Percentiles rank a stretch among this genome's conserved stretches.
These are phyloP conservation scores for Omphalotus guepiniiformis DNA, from an alignment of 768 basidiomycete species.

Conservation along the genomic window DNA sequence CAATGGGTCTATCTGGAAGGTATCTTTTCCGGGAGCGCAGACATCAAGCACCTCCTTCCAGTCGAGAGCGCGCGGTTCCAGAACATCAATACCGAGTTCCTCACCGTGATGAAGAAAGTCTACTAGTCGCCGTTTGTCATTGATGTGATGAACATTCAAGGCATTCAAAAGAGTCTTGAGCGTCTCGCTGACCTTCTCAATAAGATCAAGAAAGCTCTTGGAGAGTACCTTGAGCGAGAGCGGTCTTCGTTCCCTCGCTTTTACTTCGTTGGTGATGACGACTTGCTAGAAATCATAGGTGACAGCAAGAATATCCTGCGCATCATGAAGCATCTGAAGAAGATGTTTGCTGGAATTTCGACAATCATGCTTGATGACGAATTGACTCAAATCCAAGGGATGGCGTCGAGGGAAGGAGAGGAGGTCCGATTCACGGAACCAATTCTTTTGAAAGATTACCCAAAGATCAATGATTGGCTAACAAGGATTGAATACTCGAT, in stretches of 20 bases:
- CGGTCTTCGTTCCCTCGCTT: conserved; percentile 98
- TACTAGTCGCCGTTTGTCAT: conserved; percentile 98
- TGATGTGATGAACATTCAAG: conserved; percentile 94
- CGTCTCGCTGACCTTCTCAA: conserved; percentile 92
- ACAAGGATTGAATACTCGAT: conserved; percentile 90
- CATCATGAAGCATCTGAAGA: conserved; percentile 99
- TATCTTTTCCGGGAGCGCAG: conserved; percentile 98
- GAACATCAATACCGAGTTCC: conserved; percentile 97
- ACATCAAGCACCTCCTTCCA: conserved; percentile 98
- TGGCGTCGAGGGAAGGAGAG: conserved; percentile 95
- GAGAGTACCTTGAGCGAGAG: conserved; percentile 97
- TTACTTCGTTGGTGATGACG: conserved; percentile 99
- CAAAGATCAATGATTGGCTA: conserved; percentile 99
- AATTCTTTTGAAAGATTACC: conserved; percentile 86
- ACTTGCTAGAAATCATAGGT: conserved; percentile 96
- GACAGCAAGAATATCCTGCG: conserved; percentile 98
- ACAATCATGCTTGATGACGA: conserved; percentile 87
- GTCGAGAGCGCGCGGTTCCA: conserved; percentile 97
- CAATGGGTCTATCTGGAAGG: conserved; percentile 99
- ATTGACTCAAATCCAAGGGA: conserved; percentile 82
- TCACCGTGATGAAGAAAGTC: conserved; percentile 99
- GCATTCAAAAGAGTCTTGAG: conserved; percentile 96
- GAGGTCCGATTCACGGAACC: conserved; percentile 81
- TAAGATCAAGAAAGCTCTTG: conserved; percentile 99
- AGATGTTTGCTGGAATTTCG: conserved; percentile 99